Evolutionary conservation across 1,284 basidiomycete genomes (phyloP).

Genomic region (Violaceomyces palustris): DNA sequence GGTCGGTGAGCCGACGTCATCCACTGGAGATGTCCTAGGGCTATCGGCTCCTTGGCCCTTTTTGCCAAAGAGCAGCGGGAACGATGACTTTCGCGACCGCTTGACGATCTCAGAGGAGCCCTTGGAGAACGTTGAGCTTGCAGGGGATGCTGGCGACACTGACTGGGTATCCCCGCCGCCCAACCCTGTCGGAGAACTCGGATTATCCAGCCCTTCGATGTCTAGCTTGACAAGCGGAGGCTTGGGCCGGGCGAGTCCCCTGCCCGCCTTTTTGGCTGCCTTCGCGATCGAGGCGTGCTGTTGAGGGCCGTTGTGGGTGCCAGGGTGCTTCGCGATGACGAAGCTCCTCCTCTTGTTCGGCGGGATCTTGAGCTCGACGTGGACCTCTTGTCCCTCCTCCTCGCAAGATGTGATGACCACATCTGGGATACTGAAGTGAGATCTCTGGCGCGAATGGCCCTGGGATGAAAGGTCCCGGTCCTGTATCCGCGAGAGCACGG

Average conservation of each 20-base stretch:
- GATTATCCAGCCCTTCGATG: too few species aligned
- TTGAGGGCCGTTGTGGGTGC: not conserved
- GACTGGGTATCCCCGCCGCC: too few species aligned
- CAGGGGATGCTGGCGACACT: slow-evolving; percentile 4
- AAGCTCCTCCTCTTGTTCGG: slow-evolving; percentile 23
- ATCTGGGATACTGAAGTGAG: slow-evolving; percentile 42
- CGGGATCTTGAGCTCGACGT: slow-evolving; percentile 27
- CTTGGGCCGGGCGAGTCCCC: too few species aligned
- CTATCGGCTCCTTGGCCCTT: slow-evolving; percentile 4
- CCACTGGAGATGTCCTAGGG: too few species aligned
- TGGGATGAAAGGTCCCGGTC: not conserved
- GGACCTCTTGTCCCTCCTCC: slow-evolving; percentile 29
- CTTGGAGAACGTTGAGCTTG: slow-evolving; percentile 15
- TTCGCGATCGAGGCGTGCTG: slow-evolving; percentile 4
- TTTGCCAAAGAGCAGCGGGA: slow-evolving; percentile 24
- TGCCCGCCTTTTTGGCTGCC: not conserved
- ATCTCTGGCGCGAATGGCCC: slow-evolving; percentile 26
- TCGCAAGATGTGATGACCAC: slow-evolving; percentile 39
- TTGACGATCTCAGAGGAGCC: not conserved
- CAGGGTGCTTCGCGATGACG: slow-evolving; percentile 4
- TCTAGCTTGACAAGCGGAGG: too few species aligned
- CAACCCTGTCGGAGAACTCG: too few species aligned
- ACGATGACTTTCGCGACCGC: slow-evolving; percentile 11
- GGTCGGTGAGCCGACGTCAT: not conserved
- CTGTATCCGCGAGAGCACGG: too few species aligned